Evolutionary conservation across 768 basidiomycete genomes (phyloP).

Genomic region (Amylocystis lapponica): DNA sequence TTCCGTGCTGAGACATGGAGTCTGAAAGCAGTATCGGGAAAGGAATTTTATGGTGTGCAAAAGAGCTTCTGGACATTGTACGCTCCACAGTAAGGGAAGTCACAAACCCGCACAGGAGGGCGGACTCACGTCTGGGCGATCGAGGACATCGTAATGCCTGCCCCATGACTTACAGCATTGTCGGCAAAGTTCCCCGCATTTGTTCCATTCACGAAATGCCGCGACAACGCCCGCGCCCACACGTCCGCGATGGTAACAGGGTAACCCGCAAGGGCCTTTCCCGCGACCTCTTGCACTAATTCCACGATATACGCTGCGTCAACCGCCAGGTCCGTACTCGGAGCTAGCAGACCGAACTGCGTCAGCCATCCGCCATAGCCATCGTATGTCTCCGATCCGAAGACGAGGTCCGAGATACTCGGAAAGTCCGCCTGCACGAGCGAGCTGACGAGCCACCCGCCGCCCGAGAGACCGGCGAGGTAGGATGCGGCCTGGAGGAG

Average conservation of each 20-base stretch:
- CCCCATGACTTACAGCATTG: constrained; percentile 55
- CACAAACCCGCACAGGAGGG: neutral
- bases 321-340: constrained; percentile 45
- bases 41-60: constrained; percentile 44
- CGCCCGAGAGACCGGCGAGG: constrained; percentile 48
- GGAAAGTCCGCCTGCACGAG: constrained; percentile 63
- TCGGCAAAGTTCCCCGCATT: constrained; percentile 53
- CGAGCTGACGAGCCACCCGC: constrained; percentile 64
- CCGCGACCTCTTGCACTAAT: constrained; percentile 46
- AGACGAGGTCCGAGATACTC: constrained; percentile 46
- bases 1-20: constrained; percentile 42
- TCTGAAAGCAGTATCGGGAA: constrained; percentile 64
- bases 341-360: constrained; percentile 34
- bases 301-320: constrained; percentile 50
- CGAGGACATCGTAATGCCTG: constrained; percentile 65
- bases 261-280: constrained; percentile 41
- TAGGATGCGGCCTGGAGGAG: constrained; percentile 50
- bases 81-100: neutral
- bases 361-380: constrained; percentile 50
- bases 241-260: constrained; percentile 43
- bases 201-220: constrained; percentile 71
- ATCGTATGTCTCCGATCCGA: constrained; percentile 58
- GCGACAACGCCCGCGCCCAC: constrained; percentile 60
- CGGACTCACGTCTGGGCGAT: constrained; percentile 31
- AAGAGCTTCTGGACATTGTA: constrained; percentile 35